phyloP scores from a whole-genome alignment of 441 rosid species.

The Arabidopsis hybrid region DNA sequence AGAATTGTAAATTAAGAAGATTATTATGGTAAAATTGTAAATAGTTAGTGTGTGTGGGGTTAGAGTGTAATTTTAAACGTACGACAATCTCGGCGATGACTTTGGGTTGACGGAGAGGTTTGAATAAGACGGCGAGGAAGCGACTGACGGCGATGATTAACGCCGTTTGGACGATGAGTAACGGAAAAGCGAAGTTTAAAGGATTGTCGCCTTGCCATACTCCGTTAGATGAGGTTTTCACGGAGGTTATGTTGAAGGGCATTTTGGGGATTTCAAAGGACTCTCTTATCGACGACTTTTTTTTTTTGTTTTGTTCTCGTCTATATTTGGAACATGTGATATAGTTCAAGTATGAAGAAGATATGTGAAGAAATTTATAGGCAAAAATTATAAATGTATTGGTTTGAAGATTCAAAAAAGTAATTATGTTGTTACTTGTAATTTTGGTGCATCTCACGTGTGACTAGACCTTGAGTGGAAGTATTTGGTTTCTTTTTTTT shows the following conservation, averaged over 20 bases:
- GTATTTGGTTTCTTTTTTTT: background rate
- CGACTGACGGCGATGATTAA: constrained; percentile 62
- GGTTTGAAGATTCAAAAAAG: constrained; percentile 31
- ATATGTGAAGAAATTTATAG: constrained; percentile 39
- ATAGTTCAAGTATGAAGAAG: constrained; percentile 2
- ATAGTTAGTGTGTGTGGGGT: background rate
- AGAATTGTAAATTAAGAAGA: constrained; percentile 2
- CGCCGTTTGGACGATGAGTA: constrained; percentile 65
- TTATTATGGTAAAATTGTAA: constrained; percentile 27
- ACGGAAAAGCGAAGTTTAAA: constrained; percentile 65
- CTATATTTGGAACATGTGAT: constrained; percentile 32
- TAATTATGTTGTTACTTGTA: constrained; percentile 23
- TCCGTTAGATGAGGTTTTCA: constrained; percentile 68
- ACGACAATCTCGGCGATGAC: constrained; percentile 80
- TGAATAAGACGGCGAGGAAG: constrained; percentile 63
- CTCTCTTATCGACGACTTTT: background rate
- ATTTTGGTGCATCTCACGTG: constrained; percentile 36
- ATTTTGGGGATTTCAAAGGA: constrained; percentile 13
- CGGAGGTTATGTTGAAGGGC: constrained; percentile 57
- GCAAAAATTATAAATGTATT: background rate
- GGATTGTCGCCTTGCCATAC: constrained; percentile 80
- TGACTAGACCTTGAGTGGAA: constrained; percentile 1
- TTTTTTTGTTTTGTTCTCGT: background rate
- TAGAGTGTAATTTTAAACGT: constrained; percentile 32
- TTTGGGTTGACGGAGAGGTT: constrained; percentile 79